Conservation (phyloP, 169 alveolate genomes). For the Plasmodium berghei region DNA sequence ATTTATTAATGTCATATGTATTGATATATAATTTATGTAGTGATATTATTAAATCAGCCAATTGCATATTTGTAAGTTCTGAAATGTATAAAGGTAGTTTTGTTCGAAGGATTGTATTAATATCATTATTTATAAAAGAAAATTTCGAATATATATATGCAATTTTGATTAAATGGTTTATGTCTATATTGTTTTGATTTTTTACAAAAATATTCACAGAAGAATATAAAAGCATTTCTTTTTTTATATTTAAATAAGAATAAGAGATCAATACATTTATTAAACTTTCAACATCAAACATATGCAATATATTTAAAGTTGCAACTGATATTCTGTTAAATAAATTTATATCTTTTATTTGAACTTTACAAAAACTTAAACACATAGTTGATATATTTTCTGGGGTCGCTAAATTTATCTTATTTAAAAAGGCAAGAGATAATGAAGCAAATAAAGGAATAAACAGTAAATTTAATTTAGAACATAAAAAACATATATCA, state of each 20-base stretch:
- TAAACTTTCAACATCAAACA: slow-evolving; percentile 64
- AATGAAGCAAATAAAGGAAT: slow-evolving; percentile 74
- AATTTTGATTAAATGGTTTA: slow-evolving; percentile 38
- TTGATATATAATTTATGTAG: slow-evolving; percentile 36
- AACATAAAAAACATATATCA: slow-evolving; percentile 70
- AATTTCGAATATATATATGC: slow-evolving; percentile 65
- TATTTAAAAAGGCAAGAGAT: slow-evolving; percentile 61
- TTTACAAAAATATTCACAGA: slow-evolving; percentile 55
- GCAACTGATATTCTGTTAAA: slow-evolving; percentile 67
- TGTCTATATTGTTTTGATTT: slow-evolving; percentile 50
- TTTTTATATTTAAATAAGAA: slow-evolving; percentile 36
- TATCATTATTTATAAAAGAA: slow-evolving; percentile 22
- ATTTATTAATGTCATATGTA: slow-evolving; percentile 12
- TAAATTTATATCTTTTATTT: slow-evolving; percentile 60
- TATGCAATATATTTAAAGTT: slow-evolving; percentile 35
- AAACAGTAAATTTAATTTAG: slow-evolving; percentile 37
- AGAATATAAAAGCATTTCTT: slow-evolving; percentile 44
- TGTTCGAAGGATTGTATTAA: slow-evolving; percentile 12
- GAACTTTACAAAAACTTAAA: slow-evolving; percentile 73
- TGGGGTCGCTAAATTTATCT: slow-evolving; percentile 65
- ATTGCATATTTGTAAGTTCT: slow-evolving; percentile 32
- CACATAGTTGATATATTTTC: slow-evolving; percentile 42
- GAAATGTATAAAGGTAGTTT: slow-evolving; percentile 35
- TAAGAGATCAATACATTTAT: slow-evolving; percentile 33
- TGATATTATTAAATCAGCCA: slow-evolving; percentile 54